phyloP scores from a whole-genome alignment of 2,329 filamentous ascomycete genomes.

The Rhytidhysteron rufulum region DNA sequence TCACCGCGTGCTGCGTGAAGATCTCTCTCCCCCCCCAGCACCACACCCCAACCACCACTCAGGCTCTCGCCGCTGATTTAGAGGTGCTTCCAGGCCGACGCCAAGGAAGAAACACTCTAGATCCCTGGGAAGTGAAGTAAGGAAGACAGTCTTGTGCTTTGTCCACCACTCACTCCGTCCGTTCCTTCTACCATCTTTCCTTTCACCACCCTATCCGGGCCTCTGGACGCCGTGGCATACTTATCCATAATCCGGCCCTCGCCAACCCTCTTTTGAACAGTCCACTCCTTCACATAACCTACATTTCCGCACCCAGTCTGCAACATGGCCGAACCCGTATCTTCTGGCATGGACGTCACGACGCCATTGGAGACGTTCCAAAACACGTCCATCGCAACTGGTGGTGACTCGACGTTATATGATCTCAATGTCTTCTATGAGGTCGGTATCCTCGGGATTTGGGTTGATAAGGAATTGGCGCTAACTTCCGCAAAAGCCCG shows the following conservation, averaged over 20 bases:
- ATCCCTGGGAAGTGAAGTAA: slow-evolving; percentile 18
- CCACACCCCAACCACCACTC: no score
- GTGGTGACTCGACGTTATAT: slow-evolving; percentile 62
- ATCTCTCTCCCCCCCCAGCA: slow-evolving; percentile 3
- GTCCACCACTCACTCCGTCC: slow-evolving; percentile 17
- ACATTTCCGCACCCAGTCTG: background rate
- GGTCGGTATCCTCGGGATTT: slow-evolving; percentile 43
- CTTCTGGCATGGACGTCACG: slow-evolving; percentile 25
- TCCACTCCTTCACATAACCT: no score
- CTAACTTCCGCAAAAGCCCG: slow-evolving; percentile 52
- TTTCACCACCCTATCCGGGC: background rate
- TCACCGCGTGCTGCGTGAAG: slow-evolving; percentile 8
- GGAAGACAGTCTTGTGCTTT: slow-evolving; percentile 7
- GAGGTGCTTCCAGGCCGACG: slow-evolving; percentile 9
- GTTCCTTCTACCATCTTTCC: slow-evolving; percentile 14
- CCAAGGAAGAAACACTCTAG: slow-evolving; percentile 18
- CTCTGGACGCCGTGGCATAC: no score
- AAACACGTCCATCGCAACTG: slow-evolving; percentile 61
- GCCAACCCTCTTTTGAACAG: no score
- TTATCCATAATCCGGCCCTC: no score
- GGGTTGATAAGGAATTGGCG: slow-evolving; percentile 15
- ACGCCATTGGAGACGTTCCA: slow-evolving; percentile 28
- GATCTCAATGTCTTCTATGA: slow-evolving; percentile 85
- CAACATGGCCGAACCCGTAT: slow-evolving; percentile 23
- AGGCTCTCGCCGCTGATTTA: no score